These are phyloP conservation scores for Coemansia sp. DNA, from an alignment of 192 early-diverging fungal genomes.

Conservation along the genomic window DNA sequence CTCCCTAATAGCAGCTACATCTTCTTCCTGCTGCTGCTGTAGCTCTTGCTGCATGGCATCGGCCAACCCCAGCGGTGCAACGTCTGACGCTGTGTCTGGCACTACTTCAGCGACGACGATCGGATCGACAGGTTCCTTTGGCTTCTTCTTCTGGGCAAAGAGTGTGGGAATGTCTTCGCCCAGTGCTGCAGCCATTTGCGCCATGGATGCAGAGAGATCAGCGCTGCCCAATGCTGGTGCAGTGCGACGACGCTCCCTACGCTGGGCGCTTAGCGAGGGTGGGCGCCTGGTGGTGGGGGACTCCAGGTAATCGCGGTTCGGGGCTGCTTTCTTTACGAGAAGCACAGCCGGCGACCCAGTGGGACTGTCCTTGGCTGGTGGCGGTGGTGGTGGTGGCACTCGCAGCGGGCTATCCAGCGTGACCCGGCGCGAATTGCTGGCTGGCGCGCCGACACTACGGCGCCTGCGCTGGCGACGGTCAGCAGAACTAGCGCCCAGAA, in stretches of 20 bases:
- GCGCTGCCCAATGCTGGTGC: constrained; percentile 4
- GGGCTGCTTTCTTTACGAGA: not conserved
- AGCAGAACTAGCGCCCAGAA: constrained; percentile 6
- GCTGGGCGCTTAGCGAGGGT: not conserved
- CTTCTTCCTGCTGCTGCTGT: not conserved
- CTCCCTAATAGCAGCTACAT: not conserved
- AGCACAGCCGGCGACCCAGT: not conserved
- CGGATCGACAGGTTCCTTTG: not conserved
- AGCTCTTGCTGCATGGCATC: constrained; percentile 19
- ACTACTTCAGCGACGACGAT: not conserved
- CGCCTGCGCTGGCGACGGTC: constrained; percentile 19
- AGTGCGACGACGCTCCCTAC: constrained; percentile 20
- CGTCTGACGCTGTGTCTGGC: not conserved
- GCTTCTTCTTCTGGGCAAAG: not conserved
- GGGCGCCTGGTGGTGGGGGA: constrained; percentile 1
- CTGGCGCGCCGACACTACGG: constrained; percentile 22
- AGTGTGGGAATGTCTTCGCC: constrained; percentile 39
- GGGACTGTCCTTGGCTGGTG: not conserved
- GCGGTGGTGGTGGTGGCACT: not conserved
- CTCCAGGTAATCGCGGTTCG: not conserved
- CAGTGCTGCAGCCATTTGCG: constrained; percentile 40
- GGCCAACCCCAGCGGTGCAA: constrained; percentile 30
- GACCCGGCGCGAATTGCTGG: constrained; percentile 4
- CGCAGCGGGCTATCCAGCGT: not conserved
- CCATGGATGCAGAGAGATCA: constrained; percentile 24